Evolutionary conservation across 225 moss, liverwort and hornwort genomes (phyloP).

Genomic region (Pseudisothecium myosuroides): DNA sequence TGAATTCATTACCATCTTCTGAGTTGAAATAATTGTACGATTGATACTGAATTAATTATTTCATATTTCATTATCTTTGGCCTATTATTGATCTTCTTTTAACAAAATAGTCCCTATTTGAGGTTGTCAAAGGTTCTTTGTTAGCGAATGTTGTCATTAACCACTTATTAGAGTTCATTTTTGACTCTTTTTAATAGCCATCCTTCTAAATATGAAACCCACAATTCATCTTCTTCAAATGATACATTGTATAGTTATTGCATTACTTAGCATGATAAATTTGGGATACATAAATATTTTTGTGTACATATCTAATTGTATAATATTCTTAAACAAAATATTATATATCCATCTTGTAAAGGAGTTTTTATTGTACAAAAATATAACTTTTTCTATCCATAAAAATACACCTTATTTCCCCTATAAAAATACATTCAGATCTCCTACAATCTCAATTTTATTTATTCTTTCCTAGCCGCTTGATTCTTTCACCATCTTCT

Average conservation of each 20-base stretch:
- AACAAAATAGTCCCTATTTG: no score
- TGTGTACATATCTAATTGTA: background rate
- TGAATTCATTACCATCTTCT: background rate
- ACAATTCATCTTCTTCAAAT: background rate
- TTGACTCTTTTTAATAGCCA: no score
- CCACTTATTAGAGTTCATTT: no score
- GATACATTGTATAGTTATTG: background rate
- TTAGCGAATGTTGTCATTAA: no score
- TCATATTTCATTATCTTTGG: background rate
- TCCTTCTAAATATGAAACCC: no score
- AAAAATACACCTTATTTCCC: no score
- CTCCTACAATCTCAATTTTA: background rate
- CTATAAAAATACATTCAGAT: background rate
- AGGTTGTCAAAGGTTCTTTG: no score
- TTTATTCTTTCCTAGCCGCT: background rate
- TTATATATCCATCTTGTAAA: background rate
- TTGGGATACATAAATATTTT: background rate
- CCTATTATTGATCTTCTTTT: no score
- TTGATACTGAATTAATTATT: background rate
- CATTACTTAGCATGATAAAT: background rate
- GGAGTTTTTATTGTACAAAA: background rate
- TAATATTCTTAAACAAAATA: background rate
- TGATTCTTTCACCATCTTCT: background rate
- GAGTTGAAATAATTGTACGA: background rate
- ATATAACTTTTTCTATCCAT: background rate